Conservation (phyloP, 441 rosid species). For the Euphorbia celastroides region DNA sequence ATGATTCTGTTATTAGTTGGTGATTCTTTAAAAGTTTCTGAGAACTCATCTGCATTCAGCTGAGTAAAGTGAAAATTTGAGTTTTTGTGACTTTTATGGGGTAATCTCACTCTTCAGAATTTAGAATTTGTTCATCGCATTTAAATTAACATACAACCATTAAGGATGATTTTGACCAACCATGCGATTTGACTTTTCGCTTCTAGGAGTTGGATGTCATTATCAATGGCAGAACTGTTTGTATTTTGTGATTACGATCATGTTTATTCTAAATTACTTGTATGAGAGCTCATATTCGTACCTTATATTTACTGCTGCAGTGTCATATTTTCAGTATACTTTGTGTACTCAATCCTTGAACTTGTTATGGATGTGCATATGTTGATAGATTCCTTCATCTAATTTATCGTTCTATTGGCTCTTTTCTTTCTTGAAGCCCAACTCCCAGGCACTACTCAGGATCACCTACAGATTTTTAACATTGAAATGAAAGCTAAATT, state of each 20-base stretch:
- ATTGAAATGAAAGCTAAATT: conserved; percentile 94
- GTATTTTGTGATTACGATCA: not conserved
- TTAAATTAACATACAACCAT: not conserved
- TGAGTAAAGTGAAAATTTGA: not conserved
- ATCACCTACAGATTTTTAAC: conserved; percentile 97
- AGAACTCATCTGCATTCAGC: not conserved
- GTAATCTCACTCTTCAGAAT: not conserved
- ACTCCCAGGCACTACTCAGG: conserved; percentile 97
- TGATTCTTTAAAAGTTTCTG: not conserved
- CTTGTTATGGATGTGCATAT: not conserved
- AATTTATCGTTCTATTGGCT: not conserved
- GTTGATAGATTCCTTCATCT: not conserved
- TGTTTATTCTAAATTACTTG: not conserved
- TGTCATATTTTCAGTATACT: not conserved
- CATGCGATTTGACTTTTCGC: too few species aligned
- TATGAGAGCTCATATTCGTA: not conserved
- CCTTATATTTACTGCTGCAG: not conserved
- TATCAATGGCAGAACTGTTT: not conserved
- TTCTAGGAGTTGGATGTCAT: not conserved
- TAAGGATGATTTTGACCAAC: not conserved
- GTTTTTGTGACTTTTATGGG: not conserved
- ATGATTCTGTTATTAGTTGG: not conserved
- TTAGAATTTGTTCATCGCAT: not conserved
- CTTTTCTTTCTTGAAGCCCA: conserved; percentile 51
- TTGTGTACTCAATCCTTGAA: not conserved